Evolutionary conservation across 1,139 yeast genomes (phyloP), one percentile per base, ranked within the genome.

Genomic region (Pichia sp.): DNA sequence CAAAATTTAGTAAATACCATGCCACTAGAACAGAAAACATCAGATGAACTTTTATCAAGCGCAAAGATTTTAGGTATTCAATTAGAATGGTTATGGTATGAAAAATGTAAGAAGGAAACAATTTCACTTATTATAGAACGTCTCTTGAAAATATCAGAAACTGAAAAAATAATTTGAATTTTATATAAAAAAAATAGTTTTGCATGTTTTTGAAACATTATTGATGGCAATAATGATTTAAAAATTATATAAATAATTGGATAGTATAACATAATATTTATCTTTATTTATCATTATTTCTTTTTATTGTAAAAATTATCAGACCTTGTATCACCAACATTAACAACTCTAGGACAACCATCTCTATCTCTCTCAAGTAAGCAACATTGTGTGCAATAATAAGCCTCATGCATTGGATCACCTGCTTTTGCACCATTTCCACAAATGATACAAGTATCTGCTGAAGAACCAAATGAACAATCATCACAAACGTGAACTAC

Each of bases 261-360:
- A 30, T 18, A 19, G 2, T 11, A 27, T 25, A 9, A 39, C 14
- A 30, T 30, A 22, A 39, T n/a, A n/a, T n/a, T n/a, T n/a, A n/a
- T n/a, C n/a, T n/a, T 8, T 14, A 38, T 41, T 18, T 30, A 13
- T 27, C 18, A 8, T 42, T 45, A 60, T 46, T 73, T 74, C 60
- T 73, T 73, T 69, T 78, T 80, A 60, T 82, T 87, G 63, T 79
- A 84, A 59, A 81, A 80, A 70, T 78, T 73, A 61, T 87, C 96
- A 14, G 83, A 75, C 64, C 81, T 79, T 53, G 83, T 79, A 34
- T 89, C 80, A 5, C 98, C 97, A 50, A 89, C 73, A 63, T 90
- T 91, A 28, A 86, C 68, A 49, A 91, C 80, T 60, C 86, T 77
- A 0, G 98, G 98, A 70, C 99, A 91, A 1, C 99, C 99, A 65